These are phyloP conservation scores for Fusarium sp. DNA, from an alignment of 2,329 filamentous ascomycete genomes.

Conservation along the genomic window DNA sequence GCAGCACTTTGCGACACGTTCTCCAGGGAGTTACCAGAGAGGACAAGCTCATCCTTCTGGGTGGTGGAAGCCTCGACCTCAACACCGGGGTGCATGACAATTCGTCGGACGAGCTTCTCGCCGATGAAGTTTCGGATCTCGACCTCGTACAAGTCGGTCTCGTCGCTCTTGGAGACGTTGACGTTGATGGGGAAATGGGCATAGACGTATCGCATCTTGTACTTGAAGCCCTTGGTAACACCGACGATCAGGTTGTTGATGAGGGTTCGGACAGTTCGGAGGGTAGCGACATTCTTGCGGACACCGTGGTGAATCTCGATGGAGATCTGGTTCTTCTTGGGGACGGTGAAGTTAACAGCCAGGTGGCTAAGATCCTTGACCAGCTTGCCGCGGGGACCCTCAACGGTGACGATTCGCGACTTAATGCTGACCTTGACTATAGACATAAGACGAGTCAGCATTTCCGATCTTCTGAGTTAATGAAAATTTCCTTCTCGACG, in stretches of 20 bases:
- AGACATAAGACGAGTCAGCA: conserved; percentile 50
- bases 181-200: conserved; percentile 99
- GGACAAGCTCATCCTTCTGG: conserved; percentile 97
- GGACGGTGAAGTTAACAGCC: conserved; percentile 93
- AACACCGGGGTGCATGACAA: conserved; percentile 90
- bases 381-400: conserved; percentile 97
- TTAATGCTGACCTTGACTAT: conserved; percentile 98
- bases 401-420: conserved; percentile 95
- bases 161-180: conserved; percentile 96
- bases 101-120: conserved; percentile 98
- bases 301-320: conserved; percentile 99
- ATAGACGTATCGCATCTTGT: conserved; percentile 99
- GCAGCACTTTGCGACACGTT: conserved; percentile 97
- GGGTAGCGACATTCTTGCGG: conserved; percentile 97
- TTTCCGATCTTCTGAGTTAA: conserved; percentile 26
- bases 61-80: conserved; percentile 89
- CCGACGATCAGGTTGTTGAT: conserved; percentile 99
- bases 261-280: conserved; percentile 96
- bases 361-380: conserved; percentile 96
- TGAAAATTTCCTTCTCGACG: conserved; percentile 11
- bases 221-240: conserved; percentile 99
- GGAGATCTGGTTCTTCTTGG: conserved; percentile 87
- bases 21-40: conserved; percentile 95
- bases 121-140: conserved; percentile 99
- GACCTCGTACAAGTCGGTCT: conserved; percentile 89